Evolutionary conservation across 2,329 filamentous ascomycete species (phyloP), one percentile per base, ranked within the genome.

Genomic region (Hymenoscyphus fraxineus): DNA sequence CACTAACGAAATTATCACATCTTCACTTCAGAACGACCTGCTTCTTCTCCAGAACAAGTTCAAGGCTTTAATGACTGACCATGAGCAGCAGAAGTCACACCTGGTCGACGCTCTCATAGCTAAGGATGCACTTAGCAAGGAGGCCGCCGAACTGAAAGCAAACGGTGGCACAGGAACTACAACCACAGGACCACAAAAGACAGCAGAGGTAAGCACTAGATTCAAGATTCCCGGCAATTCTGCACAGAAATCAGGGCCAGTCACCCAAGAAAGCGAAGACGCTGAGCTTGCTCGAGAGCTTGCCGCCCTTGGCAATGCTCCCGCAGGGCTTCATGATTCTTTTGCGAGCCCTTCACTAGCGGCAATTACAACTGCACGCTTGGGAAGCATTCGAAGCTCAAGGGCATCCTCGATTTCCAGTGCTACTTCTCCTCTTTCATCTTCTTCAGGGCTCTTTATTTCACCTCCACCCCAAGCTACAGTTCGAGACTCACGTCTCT

Each of bases 101-200:
- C 80, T 88, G 31, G 80, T 88, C 68, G 80, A 85, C 51, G 82
- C 84, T 56, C 78, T 88, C 19, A 78, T 88, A 57, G 81, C 82
- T 67, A 88, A 88, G 73, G 85, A 88, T 66, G 82, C 83, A 74
- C 77, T 87, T 62, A 81, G 83, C 62, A 83, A 84, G 73, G 80
- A 84, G 64, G 76, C 81, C 41, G 83, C 63, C 35, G 61, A 64
- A 19, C 38, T 65, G 15, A 66, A 66, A 39, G 69, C 68, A 60
- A 39, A 27, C 3, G 32, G n/a, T 19, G 39, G 7, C 19, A 31
- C 58, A 27, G 27, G 31, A 15, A 40, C 22, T 39, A n/a, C 60
- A 38, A 58, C 64, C 12, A 65, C 60, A 38, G 59, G 38, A 54
- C 56, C 27, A n/a, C 64, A 69, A 74, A 80, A 85, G 74, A 78